phyloP scores from a whole-genome alignment of 2,329 filamentous ascomycete species.

The Colletotrichum euphorbiae region DNA sequence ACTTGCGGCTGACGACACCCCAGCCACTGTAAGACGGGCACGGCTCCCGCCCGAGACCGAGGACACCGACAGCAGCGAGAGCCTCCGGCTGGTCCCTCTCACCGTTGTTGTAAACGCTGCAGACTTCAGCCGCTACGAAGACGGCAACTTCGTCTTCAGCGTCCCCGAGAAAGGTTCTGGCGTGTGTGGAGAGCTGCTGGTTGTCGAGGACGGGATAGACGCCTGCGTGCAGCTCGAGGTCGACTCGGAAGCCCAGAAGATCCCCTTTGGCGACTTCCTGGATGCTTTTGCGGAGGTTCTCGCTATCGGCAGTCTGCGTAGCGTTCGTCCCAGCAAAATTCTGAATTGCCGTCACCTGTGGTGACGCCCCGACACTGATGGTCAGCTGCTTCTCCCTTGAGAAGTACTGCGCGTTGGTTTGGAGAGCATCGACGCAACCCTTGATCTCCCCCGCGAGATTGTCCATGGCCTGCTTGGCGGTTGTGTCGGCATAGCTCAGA shows the following conservation, averaged over 20 bases:
- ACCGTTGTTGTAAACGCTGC: slow-evolving; percentile 64
- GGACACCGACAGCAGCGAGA: slow-evolving; percentile 66
- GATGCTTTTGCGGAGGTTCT: not conserved
- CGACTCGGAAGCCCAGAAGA: slow-evolving; percentile 30
- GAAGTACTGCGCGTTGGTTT: slow-evolving; percentile 38
- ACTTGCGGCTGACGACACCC: slow-evolving; percentile 64
- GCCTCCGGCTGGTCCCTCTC: slow-evolving; percentile 58
- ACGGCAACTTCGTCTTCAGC: slow-evolving; percentile 63
- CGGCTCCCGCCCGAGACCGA: slow-evolving; percentile 71
- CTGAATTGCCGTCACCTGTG: slow-evolving; percentile 46
- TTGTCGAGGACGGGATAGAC: slow-evolving; percentile 74
- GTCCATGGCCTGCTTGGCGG: slow-evolving; percentile 45
- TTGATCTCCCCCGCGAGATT: slow-evolving; percentile 47
- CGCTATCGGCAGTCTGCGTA: not conserved
- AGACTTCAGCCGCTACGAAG: slow-evolving; percentile 70
- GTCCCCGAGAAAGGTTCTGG: slow-evolving; percentile 42
- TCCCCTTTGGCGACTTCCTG: not conserved
- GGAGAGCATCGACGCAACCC: slow-evolving; percentile 46
- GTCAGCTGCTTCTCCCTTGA: slow-evolving; percentile 39
- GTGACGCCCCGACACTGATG: slow-evolving; percentile 50
- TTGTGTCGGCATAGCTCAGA: slow-evolving; percentile 47
- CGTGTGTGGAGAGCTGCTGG: slow-evolving; percentile 72
- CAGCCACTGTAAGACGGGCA: slow-evolving; percentile 70
- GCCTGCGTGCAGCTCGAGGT: slow-evolving; percentile 72
- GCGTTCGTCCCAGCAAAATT: slow-evolving; percentile 40